phyloP scores from a whole-genome alignment of 768 basidiomycete species.

The Agaricus subrufescens region DNA sequence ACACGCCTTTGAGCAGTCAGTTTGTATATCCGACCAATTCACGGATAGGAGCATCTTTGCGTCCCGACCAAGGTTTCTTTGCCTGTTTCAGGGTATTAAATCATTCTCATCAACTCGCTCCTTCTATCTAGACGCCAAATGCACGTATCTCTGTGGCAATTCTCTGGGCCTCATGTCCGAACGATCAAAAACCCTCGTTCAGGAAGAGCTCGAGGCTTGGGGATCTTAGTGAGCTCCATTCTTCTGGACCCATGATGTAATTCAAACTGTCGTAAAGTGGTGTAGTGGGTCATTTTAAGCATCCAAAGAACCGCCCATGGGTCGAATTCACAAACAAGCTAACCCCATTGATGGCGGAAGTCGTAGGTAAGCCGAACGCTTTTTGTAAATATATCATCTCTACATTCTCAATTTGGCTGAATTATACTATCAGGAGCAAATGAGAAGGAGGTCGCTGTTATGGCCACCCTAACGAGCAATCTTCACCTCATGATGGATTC shows the following conservation, averaged over 20 bases:
- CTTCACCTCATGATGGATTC: constrained; percentile 92
- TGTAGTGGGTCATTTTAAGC: constrained; percentile 85
- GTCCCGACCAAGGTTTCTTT: constrained; percentile 32
- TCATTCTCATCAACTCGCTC: constrained; percentile 2
- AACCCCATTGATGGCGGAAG: constrained; percentile 67
- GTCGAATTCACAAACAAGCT: constrained; percentile 69
- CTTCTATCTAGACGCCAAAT: constrained; percentile 37
- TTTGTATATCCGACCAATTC: constrained; percentile 56
- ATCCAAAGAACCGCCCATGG: constrained; percentile 86
- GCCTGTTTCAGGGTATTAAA: constrained; percentile 7
- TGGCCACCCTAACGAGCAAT: constrained; percentile 93
- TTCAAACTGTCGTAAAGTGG: constrained; percentile 42
- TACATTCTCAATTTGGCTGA: not conserved
- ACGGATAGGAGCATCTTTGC: constrained; percentile 38
- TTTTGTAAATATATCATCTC: constrained; percentile 11
- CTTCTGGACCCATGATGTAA: constrained; percentile 2
- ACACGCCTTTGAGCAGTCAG: constrained; percentile 40
- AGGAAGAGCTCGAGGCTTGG: constrained; percentile 87
- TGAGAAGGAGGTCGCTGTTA: constrained; percentile 89
- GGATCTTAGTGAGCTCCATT: constrained; percentile 49
- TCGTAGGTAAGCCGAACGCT: constrained; percentile 62
- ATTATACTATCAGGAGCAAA: constrained; percentile 60
- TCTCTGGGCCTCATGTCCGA: constrained; percentile 84
- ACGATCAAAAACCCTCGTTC: constrained; percentile 62
- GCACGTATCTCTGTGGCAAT: constrained; percentile 93